Evolutionary conservation across 352 stramenopile genomes (phyloP).

Genomic region (Phytophthora podocarpi): DNA sequence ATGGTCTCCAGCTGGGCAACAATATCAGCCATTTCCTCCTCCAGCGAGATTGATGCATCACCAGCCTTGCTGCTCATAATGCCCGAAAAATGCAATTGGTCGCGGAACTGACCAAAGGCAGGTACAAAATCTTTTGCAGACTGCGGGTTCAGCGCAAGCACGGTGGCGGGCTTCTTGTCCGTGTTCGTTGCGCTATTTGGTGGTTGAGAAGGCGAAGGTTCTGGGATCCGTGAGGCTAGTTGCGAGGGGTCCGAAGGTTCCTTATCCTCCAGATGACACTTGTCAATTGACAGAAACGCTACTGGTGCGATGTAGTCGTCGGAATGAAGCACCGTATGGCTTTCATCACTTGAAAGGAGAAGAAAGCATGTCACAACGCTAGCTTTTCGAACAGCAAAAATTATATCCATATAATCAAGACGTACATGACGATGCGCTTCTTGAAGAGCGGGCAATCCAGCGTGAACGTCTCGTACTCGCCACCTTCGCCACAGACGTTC

Average conservation of each 20-base stretch:
- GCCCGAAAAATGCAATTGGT: constrained; percentile 71
- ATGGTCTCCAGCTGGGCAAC: constrained; percentile 47
- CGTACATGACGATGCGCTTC: constrained; percentile 91
- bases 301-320: constrained; percentile 93
- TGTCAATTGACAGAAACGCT: constrained; percentile 91
- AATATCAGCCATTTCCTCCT: constrained; percentile 70
- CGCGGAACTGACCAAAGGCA: constrained; percentile 50
- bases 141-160: constrained; percentile 24
- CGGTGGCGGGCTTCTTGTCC: constrained; percentile 21
- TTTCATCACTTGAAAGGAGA: constrained; percentile 69
- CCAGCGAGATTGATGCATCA: constrained; percentile 40
- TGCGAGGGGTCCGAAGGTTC: constrained; percentile 39
- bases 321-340: constrained; percentile 92
- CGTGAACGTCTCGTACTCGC: constrained; percentile 99
- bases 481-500: constrained; percentile 98
- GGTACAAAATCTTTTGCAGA: constrained; percentile 31
- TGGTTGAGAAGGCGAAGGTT: not conserved
- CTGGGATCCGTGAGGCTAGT: constrained; percentile 45
- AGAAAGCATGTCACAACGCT: not conserved
- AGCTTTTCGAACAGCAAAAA: constrained; percentile 1
- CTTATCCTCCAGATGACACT: constrained; percentile 92
- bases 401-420: not conserved
- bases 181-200: not conserved
- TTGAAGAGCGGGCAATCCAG: constrained; percentile 97
- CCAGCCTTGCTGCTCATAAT: constrained; percentile 51